phyloP scores from a whole-genome alignment of 371 early-diverging fungal genomes.

The Amoeboradix gromovi region DNA sequence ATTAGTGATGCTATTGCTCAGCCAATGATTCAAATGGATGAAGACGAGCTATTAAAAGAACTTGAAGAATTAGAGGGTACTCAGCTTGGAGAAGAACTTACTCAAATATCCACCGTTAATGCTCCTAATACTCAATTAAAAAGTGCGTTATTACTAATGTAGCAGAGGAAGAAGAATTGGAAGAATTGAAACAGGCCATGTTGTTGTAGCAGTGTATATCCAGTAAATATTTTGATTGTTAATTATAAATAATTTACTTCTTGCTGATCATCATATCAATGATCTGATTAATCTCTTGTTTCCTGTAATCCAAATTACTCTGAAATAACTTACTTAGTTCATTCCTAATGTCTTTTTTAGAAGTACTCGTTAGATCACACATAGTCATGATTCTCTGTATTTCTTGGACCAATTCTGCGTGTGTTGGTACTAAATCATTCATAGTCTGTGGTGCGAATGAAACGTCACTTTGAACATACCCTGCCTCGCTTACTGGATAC shows the following conservation, averaged over 20 bases:
- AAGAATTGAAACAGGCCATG: not conserved
- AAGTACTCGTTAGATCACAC: conserved; percentile 43
- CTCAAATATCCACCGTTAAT: not conserved
- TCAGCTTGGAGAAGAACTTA: not conserved
- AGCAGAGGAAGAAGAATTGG: not conserved
- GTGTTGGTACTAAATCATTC: conserved; percentile 27
- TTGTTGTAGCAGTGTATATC: not conserved
- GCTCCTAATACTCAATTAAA: not conserved
- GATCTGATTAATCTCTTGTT: not conserved
- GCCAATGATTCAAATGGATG: conserved; percentile 43
- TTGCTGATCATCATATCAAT: not conserved
- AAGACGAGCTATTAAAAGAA: conserved; percentile 49
- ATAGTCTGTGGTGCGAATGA: not conserved
- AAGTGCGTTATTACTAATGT: not conserved
- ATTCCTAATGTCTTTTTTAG: conserved; percentile 60
- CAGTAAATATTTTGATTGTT: not conserved
- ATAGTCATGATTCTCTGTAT: conserved; percentile 45
- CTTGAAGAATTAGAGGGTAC: conserved; percentile 48
- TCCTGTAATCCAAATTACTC: not conserved
- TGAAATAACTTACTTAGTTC: conserved; percentile 15
- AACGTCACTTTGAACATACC: not conserved
- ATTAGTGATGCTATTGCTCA: conserved; percentile 71
- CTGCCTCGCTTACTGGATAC: not conserved
- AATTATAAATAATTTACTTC: too few species aligned
- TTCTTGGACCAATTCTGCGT: conserved; percentile 48